phyloP scores from a whole-genome alignment of 2,329 filamentous ascomycete species.

The Chaetomiaceae sp. region DNA sequence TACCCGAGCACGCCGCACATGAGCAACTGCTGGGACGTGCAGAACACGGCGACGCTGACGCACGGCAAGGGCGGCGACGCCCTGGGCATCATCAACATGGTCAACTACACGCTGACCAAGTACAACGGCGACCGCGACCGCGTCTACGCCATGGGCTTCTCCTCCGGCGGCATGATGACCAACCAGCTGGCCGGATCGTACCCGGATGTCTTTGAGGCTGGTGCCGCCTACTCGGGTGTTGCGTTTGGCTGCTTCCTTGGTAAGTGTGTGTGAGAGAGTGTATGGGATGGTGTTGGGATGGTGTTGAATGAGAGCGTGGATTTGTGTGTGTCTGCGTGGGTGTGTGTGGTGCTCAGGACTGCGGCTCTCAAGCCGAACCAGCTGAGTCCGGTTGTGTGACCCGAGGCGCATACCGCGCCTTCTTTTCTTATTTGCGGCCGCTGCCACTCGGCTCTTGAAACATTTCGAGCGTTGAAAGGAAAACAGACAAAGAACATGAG shows the following conservation, averaged over 20 bases:
- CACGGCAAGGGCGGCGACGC: slow-evolving; percentile 46
- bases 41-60: slow-evolving; percentile 37
- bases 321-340: too few relatives aligned
- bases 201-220: slow-evolving; percentile 30
- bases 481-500: neutral
- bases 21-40: slow-evolving; percentile 48
- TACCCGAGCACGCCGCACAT: slow-evolving; percentile 41
- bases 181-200: slow-evolving; percentile 30
- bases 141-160: slow-evolving; percentile 43
- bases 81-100: slow-evolving; percentile 46
- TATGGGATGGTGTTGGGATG: too few relatives aligned
- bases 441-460: too few relatives aligned
- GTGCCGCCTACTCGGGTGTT: slow-evolving; percentile 28
- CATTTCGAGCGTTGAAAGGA: neutral
- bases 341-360: too few relatives aligned
- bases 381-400: too few relatives aligned
- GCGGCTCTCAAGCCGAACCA: too few relatives aligned
- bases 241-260: slow-evolving; percentile 25
- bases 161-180: slow-evolving; percentile 36
- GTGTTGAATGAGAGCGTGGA: too few relatives aligned
- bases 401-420: neutral
- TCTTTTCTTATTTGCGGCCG: neutral
- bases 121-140: slow-evolving; percentile 40
- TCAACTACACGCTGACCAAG: slow-evolving; percentile 41
- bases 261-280: slow-evolving; percentile 7